These are phyloP conservation scores for Phytophthora nicotianae DNA, from an alignment of 352 stramenopile genomes.

Conservation along the genomic window DNA sequence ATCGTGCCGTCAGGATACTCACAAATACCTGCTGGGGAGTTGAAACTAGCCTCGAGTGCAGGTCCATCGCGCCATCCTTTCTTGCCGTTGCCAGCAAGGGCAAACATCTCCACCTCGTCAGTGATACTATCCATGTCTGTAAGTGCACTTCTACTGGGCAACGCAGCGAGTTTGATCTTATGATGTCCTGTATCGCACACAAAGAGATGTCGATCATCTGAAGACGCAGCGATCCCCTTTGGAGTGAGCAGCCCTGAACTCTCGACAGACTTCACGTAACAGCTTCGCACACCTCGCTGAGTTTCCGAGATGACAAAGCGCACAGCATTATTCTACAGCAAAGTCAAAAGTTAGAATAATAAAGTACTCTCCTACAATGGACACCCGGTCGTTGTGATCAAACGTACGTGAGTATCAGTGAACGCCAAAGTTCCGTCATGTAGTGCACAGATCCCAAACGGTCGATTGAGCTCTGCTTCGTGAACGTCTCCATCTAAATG, in stretches of 20 bases:
- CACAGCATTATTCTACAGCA: constrained; percentile 45
- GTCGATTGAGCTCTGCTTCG: constrained; percentile 41
- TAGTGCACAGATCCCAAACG: constrained; percentile 41
- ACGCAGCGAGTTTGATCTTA: constrained; percentile 50
- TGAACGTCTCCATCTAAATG: constrained; percentile 35
- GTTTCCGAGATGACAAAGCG: constrained; percentile 32
- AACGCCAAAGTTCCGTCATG: constrained; percentile 35
- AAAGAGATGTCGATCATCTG: constrained; percentile 50
- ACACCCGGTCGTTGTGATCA: not conserved
- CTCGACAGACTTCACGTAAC: constrained; percentile 32
- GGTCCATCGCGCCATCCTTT: constrained; percentile 50
- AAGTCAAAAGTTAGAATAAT: constrained; percentile 4
- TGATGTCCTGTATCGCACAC: constrained; percentile 63
- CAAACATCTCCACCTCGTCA: constrained; percentile 43
- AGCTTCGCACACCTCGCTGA: not conserved
- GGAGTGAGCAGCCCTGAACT: constrained; percentile 46
- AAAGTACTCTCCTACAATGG: not conserved
- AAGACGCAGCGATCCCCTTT: constrained; percentile 48
- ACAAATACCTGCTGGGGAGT: constrained; percentile 44
- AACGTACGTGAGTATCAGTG: constrained; percentile 42
- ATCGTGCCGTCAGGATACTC: constrained; percentile 46
- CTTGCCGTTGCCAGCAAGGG: constrained; percentile 49
- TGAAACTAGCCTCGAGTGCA: constrained; percentile 47
- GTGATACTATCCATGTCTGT: constrained; percentile 8
- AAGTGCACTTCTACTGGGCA: constrained; percentile 37